Evolutionary conservation across 2,329 filamentous ascomycete species (phyloP), one percentile per base, ranked within the genome.

Genomic region (Penicillium polonicum): DNA sequence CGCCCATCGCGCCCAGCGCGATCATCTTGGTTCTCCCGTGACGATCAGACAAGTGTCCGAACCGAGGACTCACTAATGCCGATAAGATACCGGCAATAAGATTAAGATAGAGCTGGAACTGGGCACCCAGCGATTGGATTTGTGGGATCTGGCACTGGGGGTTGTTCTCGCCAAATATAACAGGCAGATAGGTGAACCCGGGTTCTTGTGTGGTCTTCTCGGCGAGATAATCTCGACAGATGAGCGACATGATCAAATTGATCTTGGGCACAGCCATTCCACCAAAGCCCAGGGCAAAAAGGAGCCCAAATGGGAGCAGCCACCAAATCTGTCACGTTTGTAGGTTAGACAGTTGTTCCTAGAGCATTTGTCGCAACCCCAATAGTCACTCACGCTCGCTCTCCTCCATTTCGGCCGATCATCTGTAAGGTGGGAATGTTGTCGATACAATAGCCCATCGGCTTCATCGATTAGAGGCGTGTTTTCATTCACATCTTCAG

Each of bases 221-320:
- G 25, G 87, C 82, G 64, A 94, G 88, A 74, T 96, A 95, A 60
- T 89, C 83, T 61, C 86, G 85, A 74, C 94, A 99, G 52, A 97
- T 85, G 29, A 99, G 81, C 57, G 88, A 83, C 60, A 96, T 82
- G 61, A 96, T 91, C 75, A 97, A 78, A 69, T 96, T 96, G 61
- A 96, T 81, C 72, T 89, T 94, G 10, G 93, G 92, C 9, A 97
- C 90, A 8, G 94, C 80, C 7, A 90, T 84, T 56, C 91, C 91
- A 33, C 93, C 94, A 73, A 94, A 93, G 0, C 92, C 92, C 53
- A 95, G 79, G 0, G 91, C 91, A 70, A 91, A 93, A 44, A 96
- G 75, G 55, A 89, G 81, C 74, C 92, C 94, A 0, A 92, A 90
- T 0, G 84, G 85, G 8, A 97, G 74, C 5, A 97, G 81, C 90